Percentiles rank a stretch among this genome's conserved stretches.
phyloP scores from a whole-genome alignment of 768 basidiomycete genomes.

The Panellus pusillus region DNA sequence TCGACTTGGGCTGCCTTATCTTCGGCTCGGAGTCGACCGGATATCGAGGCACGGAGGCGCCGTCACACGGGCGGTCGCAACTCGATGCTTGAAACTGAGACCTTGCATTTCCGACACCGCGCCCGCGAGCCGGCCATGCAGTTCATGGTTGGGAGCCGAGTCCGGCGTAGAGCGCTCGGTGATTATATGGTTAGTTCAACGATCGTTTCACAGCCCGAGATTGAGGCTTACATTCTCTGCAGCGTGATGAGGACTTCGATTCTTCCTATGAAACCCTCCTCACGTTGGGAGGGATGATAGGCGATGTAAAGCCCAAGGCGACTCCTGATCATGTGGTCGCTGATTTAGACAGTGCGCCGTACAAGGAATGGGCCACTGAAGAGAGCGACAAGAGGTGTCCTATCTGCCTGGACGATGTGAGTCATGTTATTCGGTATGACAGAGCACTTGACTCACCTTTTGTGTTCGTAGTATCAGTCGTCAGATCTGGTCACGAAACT shows the following conservation, averaged over 20 bases:
- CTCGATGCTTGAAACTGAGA: not conserved
- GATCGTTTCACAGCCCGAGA: conserved; percentile 6
- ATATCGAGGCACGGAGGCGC: conserved; percentile 4
- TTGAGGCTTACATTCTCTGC: conserved; percentile 12
- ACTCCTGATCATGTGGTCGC: conserved; percentile 64
- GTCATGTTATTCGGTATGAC: conserved; percentile 30
- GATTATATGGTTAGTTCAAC: conserved; percentile 44
- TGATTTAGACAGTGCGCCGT: conserved; percentile 57
- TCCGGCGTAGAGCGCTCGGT: conserved; percentile 31
- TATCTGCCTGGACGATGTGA: conserved; percentile 82
- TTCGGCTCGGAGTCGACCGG: conserved; percentile 2
- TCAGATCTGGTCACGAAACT: conserved; percentile 67
- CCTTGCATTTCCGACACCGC: conserved; percentile 8
- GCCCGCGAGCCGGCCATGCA: conserved; percentile 7
- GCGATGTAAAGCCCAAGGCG: conserved; percentile 66
- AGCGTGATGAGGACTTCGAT: conserved; percentile 80
- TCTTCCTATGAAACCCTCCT: conserved; percentile 71
- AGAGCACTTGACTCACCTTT: conserved; percentile 6
- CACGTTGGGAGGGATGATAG: conserved; percentile 56
- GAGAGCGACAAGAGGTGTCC: conserved; percentile 77
- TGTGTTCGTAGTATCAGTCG: conserved; percentile 53
- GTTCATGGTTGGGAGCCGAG: conserved; percentile 20
- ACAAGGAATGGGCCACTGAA: conserved; percentile 65
- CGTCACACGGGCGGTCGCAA: not conserved
- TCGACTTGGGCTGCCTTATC: conserved; percentile 23